phyloP scores from a whole-genome alignment of 164 flowering plant genomes.

The Tetrastigma voinierianum region DNA sequence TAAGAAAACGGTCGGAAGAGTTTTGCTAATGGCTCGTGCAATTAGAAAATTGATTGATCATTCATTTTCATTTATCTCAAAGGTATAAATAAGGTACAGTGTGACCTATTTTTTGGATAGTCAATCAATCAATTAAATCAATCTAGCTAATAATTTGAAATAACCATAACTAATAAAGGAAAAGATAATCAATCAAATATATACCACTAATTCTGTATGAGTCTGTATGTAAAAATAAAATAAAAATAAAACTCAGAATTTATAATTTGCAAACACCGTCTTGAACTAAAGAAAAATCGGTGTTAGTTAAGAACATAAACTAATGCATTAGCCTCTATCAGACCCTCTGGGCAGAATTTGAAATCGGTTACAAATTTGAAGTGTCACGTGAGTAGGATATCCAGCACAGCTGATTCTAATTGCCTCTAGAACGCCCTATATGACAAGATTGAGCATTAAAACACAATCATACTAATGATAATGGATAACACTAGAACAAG shows the following conservation, averaged over 20 bases:
- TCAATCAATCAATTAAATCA: too few species aligned
- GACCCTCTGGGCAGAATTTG: slow-evolving; percentile 63
- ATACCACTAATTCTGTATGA: too few species aligned
- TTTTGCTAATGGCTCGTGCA: too few species aligned
- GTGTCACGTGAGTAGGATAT: slow-evolving; percentile 75
- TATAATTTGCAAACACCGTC: neutral
- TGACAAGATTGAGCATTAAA: slow-evolving; percentile 15
- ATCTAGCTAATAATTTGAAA: too few species aligned
- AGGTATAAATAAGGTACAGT: too few species aligned
- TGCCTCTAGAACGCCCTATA: slow-evolving; percentile 93
- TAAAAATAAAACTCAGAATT: neutral
- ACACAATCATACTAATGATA: neutral
- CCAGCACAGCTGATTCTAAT: slow-evolving; percentile 89
- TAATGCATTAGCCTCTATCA: slow-evolving; percentile 55
- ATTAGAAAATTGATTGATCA: too few species aligned
- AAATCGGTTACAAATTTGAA: slow-evolving; percentile 76
- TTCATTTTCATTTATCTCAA: too few species aligned
- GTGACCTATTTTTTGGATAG: too few species aligned
- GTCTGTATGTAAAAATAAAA: too few species aligned
- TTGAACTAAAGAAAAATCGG: neutral
- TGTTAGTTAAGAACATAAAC: neutral
- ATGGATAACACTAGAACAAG: neutral
- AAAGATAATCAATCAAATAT: too few species aligned
- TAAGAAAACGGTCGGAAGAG: too few species aligned
- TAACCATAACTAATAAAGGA: too few species aligned